Evolutionary conservation across 148 eudicot species (phyloP), one percentile per base, ranked within the genome.

Genomic region (Chenopodium berlandieri): DNA sequence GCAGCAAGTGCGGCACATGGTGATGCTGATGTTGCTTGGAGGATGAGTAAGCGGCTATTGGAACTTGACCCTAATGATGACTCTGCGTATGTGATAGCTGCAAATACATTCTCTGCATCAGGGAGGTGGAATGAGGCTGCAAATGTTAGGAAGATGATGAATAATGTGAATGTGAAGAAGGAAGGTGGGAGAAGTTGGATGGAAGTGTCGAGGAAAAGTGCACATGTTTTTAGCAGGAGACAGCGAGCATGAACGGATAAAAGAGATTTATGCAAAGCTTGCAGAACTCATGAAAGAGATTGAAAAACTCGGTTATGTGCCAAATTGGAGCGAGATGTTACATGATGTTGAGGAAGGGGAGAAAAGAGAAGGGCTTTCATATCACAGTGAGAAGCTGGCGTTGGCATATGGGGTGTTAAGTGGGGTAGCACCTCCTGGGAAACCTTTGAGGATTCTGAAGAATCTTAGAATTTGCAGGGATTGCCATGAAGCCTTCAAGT

Each of bases 351-450:
- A 85, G 69, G 89, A 92, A 81, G 87, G 85, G 2, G 97, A 89
- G 87, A 93, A 90, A 84, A 84, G 80, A 75, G 90, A 89, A 77
- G 79, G 79, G 58, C 88, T 93, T 71, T 87, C 87, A 86, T 66
- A 78, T 84, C 94, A 93, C 67, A 93, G 93, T 54, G 93, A 93
- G 85, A 93, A 93, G 85, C 78, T 93, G 87, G 97, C 97, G 0
- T 65, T 91, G 76, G 94, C 97, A n/a, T 92, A 87, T 81, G 97
- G 90, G 72, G 84, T 92, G 70, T 84, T 92, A 73, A 83, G 76
- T 73, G 89, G 91, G 31, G 88, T 85, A 13, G 88, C 87, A 52
- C 90, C 91, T 13, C 90, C 81, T 0, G 94, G 94, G 75, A 89
- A 90, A 86, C 84, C 94, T 77, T 78, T 93, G 69, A 88, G 97